phyloP scores from a whole-genome alignment of 768 basidiomycete genomes.

The Crepidotus variabilis region DNA sequence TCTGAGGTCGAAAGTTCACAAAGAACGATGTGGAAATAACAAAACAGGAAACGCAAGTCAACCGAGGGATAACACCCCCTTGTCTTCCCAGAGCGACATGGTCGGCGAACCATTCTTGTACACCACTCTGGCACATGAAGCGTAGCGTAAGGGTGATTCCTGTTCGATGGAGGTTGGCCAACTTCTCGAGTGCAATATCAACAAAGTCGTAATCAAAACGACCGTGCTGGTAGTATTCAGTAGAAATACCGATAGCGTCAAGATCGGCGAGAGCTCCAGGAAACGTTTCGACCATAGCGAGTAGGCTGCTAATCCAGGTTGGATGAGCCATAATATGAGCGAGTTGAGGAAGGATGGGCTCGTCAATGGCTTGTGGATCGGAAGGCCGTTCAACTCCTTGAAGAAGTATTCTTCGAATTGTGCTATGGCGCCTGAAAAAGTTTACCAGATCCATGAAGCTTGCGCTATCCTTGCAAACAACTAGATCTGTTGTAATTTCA shows the following conservation, averaged over 20 bases:
- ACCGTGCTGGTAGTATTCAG: conserved; percentile 1
- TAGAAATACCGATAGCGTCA: conserved; percentile 4
- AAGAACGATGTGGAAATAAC: not conserved
- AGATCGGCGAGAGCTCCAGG: not conserved
- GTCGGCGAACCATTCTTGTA: conserved; percentile 1
- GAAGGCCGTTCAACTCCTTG: conserved; percentile 3
- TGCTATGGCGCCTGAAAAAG: conserved; percentile 6
- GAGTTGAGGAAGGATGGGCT: conserved; percentile 6
- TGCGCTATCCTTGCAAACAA: not conserved
- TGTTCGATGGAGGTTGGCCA: not conserved
- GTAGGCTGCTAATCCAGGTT: conserved; percentile 1
- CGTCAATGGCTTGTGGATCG: not conserved
- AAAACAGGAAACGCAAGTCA: conserved; percentile 1
- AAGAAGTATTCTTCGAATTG: conserved; percentile 1
- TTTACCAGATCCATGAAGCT: conserved; percentile 1
- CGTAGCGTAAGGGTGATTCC: conserved; percentile 4
- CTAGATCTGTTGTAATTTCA: conserved; percentile 3
- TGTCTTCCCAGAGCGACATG: not conserved
- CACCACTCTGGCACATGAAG: not conserved
- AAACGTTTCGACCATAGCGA: not conserved
- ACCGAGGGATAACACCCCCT: not conserved
- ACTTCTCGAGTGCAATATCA: not conserved
- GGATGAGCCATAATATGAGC: conserved; percentile 5
- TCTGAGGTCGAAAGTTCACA: not conserved
- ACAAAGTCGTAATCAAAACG: conserved; percentile 1